Base-by-base conservation (phyloP, 306 rosid species). In the Neltuma alba region DNA sequence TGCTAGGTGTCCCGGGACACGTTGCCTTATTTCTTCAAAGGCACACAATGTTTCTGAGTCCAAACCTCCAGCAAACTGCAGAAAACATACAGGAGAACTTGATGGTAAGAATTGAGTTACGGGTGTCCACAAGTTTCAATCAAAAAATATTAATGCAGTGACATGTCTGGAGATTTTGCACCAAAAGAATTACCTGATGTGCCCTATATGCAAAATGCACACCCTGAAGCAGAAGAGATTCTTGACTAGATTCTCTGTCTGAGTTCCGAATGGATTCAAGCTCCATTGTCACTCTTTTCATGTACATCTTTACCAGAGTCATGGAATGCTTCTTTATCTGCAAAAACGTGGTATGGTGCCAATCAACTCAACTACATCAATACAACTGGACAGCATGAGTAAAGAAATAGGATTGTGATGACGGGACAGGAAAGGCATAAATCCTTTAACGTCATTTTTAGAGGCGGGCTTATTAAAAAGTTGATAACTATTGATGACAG, bases 41-140 rank as follows among this genome's bases (percentile, higher is more conserved):
- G 97, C 96, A 47, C 94, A 92, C 71, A 92, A 65, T 34, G 97
- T 89, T 86, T 94, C 98, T 20, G 97, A 85, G 86, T 94, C 97
- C 45, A 92, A 86, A 72, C 98, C 98, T 75, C 98, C 98, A 44
- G 96, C 92, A 85, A 94, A 94, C 97, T 94, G 90, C 84, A 86
- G 47, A 63, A 52, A 79, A 70, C 20, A 16, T 15, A 31, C 31
- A n/a, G 74, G 55, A 79, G 18, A 71, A 76, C 75, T 14, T 23
- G 25, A 45, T 62, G 27, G 42, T 42, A 30, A 79, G 37, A 48
- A 33, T 30, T 50, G 15, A 42, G 73, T 76, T 36, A 70, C 47
- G 41, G 47, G 47, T 47, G 44, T 6, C 37, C 65, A 7, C 57
- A 71, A 60, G 28, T 38, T 34, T 69, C 55, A 69, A 25, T 23